Evolutionary conservation across 306 rosid genomes (phyloP), one percentile per base, ranked within the genome.

Genomic region (Bauhinia variegata): DNA sequence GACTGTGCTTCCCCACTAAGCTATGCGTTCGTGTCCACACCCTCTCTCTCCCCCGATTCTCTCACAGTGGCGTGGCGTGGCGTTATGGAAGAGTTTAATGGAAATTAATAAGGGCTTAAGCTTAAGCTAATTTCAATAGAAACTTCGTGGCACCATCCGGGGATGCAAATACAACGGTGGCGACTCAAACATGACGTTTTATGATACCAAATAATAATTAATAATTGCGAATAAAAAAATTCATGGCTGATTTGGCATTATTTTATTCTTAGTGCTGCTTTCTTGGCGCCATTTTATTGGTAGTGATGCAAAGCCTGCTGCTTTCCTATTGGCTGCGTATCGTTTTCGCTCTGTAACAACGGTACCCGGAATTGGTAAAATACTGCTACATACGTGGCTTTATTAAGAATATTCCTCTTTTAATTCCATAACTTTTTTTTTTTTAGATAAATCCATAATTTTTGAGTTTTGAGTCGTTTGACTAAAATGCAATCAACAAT

Each of bases 111-210:
- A 4, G 47, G 33, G n/a, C n/a, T n/a, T n/a, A n/a, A n/a, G n/a
- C n/a, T n/a, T n/a, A n/a, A n/a, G 33, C 4, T 52, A 28, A 6
- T 17, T 1, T 47, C 11, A 15, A 3, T 0, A 11, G 83, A 48
- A 78, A 67, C 32, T 78, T 73, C 83, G 46, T 42, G 68, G 75
- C 48, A 73, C 68, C 10, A 53, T 72, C 78, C 51, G 55, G 54
- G 8, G 28, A n/a, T 44, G 12, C 46, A 2, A 47, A 11, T 51
- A 18, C 8, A 17, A 32, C 11, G n/a, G n/a, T n/a, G n/a, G n/a
- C n/a, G n/a, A n/a, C n/a, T n/a, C n/a, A n/a, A n/a, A n/a, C n/a
- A 6, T 55, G 42, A 6, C 7, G 67, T 23, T 1, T 18, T 5
- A n/a, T 5, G 9, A 13, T 51, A 42, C 34, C 11, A 13, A 1